Base-by-base conservation (phyloP, 495 filamentous ascomycete genomes). In the Aspergillus affinis region DNA sequence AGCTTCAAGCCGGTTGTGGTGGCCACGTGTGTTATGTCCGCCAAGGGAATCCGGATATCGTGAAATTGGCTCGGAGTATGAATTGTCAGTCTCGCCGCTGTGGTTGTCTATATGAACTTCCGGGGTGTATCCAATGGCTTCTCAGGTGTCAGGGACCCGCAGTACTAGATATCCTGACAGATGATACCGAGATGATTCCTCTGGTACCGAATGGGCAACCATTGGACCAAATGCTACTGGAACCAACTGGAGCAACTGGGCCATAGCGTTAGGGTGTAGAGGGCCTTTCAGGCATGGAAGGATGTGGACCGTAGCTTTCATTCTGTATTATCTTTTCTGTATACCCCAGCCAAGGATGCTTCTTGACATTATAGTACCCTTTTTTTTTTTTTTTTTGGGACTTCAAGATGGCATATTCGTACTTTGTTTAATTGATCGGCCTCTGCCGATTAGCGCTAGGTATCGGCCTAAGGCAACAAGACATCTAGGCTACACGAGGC, bases 1-100 rank as follows among this genome's bases (percentile, higher is more conserved):
- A 98, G 78, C 97, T 92, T 92, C 92, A 96, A 72, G 88, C 96
- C 49, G 96, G 96, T 76, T 97, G 94, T 76, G 85, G 95, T 65
- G 91, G 96, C 69, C 87, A 94, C 52, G 96, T 93, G 73, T 84
- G 91, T 17, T 92, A 96, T 72, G 96, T 91, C 2, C 92, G 96
- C 67, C 92, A 97, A 75, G 85, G 85, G 68, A 96, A 96, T 72
- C 90, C 92, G 15, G 86, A 95, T 66, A 54, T 62, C 19, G 46
- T 58, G 41, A 13, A 44, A 17, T 9, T 62, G 21, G 83, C 82
- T 5, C 86, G 91, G 58, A 82, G 86, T 27, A 90, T 90, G 87
- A 80, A 83, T 30, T 74, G 88, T 47, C 82, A 87, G 69, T 77
- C 76, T 41, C 74, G 81, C 49, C 79, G 84, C 62, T 76, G 84